Conservation (phyloP, 495 filamentous ascomycete species). For the Aspergillus nanangensis region DNA sequence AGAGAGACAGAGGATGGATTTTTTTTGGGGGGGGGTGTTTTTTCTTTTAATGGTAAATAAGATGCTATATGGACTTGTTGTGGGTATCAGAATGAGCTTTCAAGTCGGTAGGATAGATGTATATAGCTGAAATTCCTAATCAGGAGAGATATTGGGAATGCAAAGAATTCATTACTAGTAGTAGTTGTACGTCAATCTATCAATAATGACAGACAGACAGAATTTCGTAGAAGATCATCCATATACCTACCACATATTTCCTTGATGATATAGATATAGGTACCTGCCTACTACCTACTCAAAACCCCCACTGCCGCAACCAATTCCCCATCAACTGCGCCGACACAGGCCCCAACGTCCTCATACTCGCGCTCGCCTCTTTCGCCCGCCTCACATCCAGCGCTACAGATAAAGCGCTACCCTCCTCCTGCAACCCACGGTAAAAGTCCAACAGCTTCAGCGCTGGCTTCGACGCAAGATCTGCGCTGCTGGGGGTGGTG, state of each 20-base stretch:
- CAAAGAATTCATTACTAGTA: no score
- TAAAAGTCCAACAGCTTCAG: conserved; percentile 26
- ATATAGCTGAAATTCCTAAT: no score
- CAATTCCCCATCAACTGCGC: conserved; percentile 16
- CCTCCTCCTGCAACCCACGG: conserved; percentile 5
- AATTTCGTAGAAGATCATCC: no score
- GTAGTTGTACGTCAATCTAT: no score
- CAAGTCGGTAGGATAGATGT: neutral
- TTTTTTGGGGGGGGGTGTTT: no score
- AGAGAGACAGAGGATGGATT: neutral
- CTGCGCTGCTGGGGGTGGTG: conserved; percentile 1
- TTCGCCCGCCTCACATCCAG: conserved; percentile 7
- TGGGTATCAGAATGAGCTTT: neutral
- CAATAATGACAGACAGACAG: no score
- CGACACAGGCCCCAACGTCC: conserved; percentile 11
- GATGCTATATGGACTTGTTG: neutral
- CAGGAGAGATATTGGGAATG: no score
- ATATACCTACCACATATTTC: no score
- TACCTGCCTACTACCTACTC: no score
- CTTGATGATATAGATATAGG: no score
- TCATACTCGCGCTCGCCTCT: conserved; percentile 17
- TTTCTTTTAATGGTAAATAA: no score
- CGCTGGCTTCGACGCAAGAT: conserved; percentile 15
- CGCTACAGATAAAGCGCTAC: conserved; percentile 3
- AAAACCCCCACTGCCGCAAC: conserved; percentile 18